Evolutionary conservation across 176 grass and related monocot species (phyloP).

Genomic region (bread wheat (Triticum aestivum)): IWGSC_CS_RefSeq_v2.1 NC_057800.1:660145049-660145548

Average conservation of each 20-base stretch:
- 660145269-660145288: not conserved
- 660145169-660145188: not conserved
- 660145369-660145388: conserved; percentile 95
- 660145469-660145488: not conserved
- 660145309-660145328: conserved; percentile 14
- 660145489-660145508: not conserved
- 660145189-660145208: not conserved
- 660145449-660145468: conserved; percentile 1
- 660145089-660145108: not conserved
- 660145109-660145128: not conserved
- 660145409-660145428: conserved; percentile 83
- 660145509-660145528: conserved; percentile 4
- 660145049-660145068: not conserved
- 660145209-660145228: not conserved
- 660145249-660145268: not conserved
- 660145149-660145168: not conserved
- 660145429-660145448: conserved; percentile 15
- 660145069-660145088: not conserved
- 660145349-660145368: conserved; percentile 96
- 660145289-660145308: not conserved
- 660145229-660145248: not conserved
- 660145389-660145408: conserved; percentile 75
- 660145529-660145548: not conserved
- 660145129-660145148: not conserved
- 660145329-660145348: conserved; percentile 44